Evolutionary conservation across 2,329 filamentous ascomycete species (phyloP).

Genomic region (Periconia sp.): DNA sequence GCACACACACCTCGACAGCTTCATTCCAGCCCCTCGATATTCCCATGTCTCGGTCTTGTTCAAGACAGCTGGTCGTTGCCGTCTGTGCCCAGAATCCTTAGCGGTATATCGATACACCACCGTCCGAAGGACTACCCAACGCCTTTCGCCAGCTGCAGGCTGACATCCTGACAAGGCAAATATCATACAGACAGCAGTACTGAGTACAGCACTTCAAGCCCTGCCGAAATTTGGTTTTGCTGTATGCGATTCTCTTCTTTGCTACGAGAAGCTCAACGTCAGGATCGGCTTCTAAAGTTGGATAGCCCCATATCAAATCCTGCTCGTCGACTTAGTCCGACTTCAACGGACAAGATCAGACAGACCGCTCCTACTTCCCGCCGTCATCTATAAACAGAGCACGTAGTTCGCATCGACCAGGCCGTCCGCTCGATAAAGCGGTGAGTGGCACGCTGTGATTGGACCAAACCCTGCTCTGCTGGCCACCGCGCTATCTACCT

Average conservation of each 20-base stretch:
- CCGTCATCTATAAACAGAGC: constrained; percentile 27
- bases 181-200: background rate
- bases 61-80: too few relatives aligned
- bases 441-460: constrained; percentile 35
- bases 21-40: background rate
- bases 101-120: background rate
- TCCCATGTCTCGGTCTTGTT: background rate
- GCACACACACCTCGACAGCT: background rate
- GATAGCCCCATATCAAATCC: background rate
- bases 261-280: background rate
- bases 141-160: background rate
- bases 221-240: background rate
- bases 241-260: background rate
- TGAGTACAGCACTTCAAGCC: background rate
- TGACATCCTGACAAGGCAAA: background rate
- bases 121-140: background rate
- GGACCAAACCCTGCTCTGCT: constrained; percentile 24
- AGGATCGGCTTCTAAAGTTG: background rate
- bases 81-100: background rate
- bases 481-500: constrained; percentile 20
- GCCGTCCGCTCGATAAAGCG: constrained; percentile 32
- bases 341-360: background rate
- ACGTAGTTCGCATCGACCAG: constrained; percentile 26
- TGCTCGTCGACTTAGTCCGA: background rate
- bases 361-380: constrained; percentile 1